These are phyloP conservation scores for Entomortierella beljakovae DNA, from an alignment of 192 early-diverging fungal species.

Conservation along the genomic window DNA sequence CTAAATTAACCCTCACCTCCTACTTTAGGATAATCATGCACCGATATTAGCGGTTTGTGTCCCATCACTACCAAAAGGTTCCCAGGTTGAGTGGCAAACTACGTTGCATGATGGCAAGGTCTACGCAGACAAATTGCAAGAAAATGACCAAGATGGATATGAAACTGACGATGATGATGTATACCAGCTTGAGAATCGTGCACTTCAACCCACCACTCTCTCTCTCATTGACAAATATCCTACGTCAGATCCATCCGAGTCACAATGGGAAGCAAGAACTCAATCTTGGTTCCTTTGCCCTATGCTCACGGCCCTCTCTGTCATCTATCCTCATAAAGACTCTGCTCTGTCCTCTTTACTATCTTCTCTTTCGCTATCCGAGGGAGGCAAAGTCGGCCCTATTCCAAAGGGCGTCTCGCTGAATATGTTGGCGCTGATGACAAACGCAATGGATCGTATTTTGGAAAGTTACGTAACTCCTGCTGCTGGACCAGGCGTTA, in stretches of 20 bases:
- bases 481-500: slow-evolving; percentile 25
- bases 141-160: slow-evolving; percentile 26
- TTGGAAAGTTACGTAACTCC: slow-evolving; percentile 5
- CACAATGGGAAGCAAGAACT: slow-evolving; percentile 23
- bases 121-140: slow-evolving; percentile 23
- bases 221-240: slow-evolving; percentile 11
- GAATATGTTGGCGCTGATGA: slow-evolving; percentile 37
- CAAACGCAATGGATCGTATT: slow-evolving; percentile 30
- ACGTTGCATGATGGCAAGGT: slow-evolving; percentile 55
- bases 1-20: background rate
- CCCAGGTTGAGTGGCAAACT: slow-evolving; percentile 77
- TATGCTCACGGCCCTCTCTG: slow-evolving; percentile 21
- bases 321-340: slow-evolving; percentile 1
- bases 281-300: slow-evolving; percentile 42
- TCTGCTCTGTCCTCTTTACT: slow-evolving; percentile 8
- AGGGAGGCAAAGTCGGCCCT: background rate
- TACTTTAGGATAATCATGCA: slow-evolving; percentile 12
- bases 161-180: slow-evolving; percentile 49
- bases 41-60: slow-evolving; percentile 69
- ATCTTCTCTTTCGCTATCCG: slow-evolving; percentile 9
- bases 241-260: background rate
- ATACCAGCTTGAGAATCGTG: slow-evolving; percentile 36
- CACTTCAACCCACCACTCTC: slow-evolving; percentile 13
- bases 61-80: slow-evolving; percentile 69
- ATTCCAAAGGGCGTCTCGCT: background rate